phyloP scores from a whole-genome alignment of 179 eudicot species.

The Silene coronaria region DNA sequence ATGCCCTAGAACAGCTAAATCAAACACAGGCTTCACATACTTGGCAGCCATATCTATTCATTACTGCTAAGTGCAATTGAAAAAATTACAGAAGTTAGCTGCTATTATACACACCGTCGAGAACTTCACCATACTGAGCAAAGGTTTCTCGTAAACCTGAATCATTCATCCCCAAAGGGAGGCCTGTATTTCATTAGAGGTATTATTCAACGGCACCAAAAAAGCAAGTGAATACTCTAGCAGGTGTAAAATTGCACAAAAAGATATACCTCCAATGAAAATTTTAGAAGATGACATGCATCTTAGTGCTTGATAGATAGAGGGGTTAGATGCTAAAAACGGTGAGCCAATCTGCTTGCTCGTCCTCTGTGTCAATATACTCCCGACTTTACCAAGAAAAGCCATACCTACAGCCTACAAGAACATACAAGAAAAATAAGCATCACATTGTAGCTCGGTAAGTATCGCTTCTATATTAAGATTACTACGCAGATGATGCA shows the following conservation, averaged over 20 bases:
- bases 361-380: constrained; percentile 42
- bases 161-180: constrained; percentile 21
- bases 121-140: constrained; percentile 24
- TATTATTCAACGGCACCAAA: not conserved
- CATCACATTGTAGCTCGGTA: not conserved
- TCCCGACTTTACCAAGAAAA: constrained; percentile 50
- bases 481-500: not conserved
- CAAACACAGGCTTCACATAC: not conserved
- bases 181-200: constrained; percentile 16
- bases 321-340: constrained; percentile 45
- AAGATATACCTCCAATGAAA: constrained; percentile 76
- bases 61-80: not conserved
- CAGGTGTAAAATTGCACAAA: not conserved
- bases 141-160: constrained; percentile 15
- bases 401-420: constrained; percentile 47
- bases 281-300: constrained; percentile 67
- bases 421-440: not conserved
- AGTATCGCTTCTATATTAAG: not conserved
- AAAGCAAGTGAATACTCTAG: not conserved
- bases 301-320: constrained; percentile 58
- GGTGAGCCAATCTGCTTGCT: constrained; percentile 36
- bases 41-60: not conserved
- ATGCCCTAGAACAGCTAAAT: not conserved
- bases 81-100: not conserved
- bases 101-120: constrained; percentile 22